phyloP scores from a whole-genome alignment of 805 yeast genomes.

The Starmerella potacharoeniae region DNA sequence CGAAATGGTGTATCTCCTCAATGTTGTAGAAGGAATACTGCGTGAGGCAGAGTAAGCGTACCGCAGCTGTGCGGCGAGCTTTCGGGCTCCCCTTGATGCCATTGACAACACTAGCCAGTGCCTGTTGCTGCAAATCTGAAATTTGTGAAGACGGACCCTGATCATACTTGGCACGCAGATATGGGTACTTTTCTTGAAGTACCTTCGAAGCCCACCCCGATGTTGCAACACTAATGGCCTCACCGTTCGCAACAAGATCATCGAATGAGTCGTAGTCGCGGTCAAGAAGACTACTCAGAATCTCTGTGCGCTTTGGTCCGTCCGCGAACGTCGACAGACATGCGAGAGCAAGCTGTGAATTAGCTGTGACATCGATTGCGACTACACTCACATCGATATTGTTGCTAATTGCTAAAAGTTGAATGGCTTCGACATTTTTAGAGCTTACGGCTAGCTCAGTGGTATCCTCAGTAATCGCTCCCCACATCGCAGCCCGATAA shows the following conservation, averaged over 20 bases:
- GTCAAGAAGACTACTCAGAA: conserved; percentile 41
- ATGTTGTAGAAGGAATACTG: conserved; percentile 57
- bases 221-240: conserved; percentile 60
- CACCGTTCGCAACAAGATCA: conserved; percentile 67
- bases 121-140: conserved; percentile 34
- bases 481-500: not conserved
- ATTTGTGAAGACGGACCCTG: conserved; percentile 2
- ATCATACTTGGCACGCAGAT: conserved; percentile 9
- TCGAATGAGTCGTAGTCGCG: conserved; percentile 69
- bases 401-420: conserved; percentile 9
- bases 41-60: conserved; percentile 72
- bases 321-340: conserved; percentile 28
- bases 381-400: not conserved
- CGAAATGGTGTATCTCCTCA: conserved; percentile 36
- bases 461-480: not conserved
- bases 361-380: not conserved
- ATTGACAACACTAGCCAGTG: conserved; percentile 41
- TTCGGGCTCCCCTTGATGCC: conserved; percentile 53
- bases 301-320: conserved; percentile 24
- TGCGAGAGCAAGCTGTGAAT: conserved; percentile 31
- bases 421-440: conserved; percentile 9
- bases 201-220: conserved; percentile 64
- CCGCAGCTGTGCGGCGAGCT: conserved; percentile 62
- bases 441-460: not conserved
- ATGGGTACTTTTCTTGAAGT: conserved; percentile 25